Evolutionary conservation across 768 basidiomycete species (phyloP).

Genomic region (Agrocybe chaxingu): DNA sequence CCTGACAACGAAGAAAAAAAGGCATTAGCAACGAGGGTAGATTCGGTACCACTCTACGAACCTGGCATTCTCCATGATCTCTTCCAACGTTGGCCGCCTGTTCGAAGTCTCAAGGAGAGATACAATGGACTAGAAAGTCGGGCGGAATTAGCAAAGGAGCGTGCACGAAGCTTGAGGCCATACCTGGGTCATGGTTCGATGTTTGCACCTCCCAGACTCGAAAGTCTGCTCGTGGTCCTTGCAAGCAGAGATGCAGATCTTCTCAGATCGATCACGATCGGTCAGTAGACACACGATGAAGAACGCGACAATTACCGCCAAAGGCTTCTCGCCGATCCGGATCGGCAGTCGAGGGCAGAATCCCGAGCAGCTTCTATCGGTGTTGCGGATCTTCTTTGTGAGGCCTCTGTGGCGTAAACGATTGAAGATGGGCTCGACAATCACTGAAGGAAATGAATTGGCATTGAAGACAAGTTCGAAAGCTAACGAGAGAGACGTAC

Average conservation of each 20-base stretch:
- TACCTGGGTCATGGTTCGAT: conserved; percentile 2
- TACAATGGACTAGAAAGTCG: neutral
- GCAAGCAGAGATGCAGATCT: conserved; percentile 14
- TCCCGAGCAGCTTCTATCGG: neutral
- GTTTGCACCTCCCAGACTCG: neutral
- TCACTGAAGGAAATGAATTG: neutral
- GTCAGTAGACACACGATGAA: neutral
- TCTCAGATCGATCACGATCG: neutral
- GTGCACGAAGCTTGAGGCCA: neutral
- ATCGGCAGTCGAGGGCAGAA: conserved; percentile 5
- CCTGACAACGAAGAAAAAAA: too few species aligned
- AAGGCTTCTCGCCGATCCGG: neutral
- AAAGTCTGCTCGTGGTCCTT: conserved; percentile 4
- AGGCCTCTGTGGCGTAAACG: neutral
- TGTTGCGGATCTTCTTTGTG: neutral
- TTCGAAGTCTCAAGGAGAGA: too few species aligned
- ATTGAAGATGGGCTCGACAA: neutral
- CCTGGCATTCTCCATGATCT: too few species aligned
- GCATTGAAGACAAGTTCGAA: too few species aligned
- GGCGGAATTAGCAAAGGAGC: neutral
- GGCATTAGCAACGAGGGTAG: too few species aligned
- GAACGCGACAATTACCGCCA: neutral
- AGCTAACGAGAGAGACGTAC: too few species aligned
- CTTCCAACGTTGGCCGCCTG: too few species aligned
- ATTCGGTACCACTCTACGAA: too few species aligned